Evolutionary conservation across 306 rosid genomes (phyloP).

Genomic region (Corylus americana): DNA sequence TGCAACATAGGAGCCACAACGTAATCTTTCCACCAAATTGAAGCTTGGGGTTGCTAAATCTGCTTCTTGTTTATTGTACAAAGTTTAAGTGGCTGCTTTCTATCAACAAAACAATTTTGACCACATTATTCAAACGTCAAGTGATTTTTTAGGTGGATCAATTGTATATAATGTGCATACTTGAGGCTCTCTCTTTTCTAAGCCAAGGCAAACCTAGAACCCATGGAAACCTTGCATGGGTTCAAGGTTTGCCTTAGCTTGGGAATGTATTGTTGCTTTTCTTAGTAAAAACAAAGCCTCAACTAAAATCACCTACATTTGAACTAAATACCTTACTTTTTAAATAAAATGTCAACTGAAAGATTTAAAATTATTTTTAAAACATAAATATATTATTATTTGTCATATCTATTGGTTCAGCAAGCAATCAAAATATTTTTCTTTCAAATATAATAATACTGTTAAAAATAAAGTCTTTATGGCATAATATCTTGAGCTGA

Average conservation of each 20-base stretch:
- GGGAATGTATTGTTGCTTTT: background rate
- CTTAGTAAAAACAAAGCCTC: background rate
- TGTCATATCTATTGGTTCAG: background rate
- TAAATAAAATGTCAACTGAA: background rate
- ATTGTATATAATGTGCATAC: background rate
- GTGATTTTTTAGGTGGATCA: background rate
- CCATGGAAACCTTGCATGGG: too few relatives aligned
- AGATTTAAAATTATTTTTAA: background rate
- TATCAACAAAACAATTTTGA: background rate
- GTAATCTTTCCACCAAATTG: background rate
- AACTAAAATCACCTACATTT: background rate
- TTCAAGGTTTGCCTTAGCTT: too few relatives aligned
- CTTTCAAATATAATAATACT: background rate
- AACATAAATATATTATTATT: background rate
- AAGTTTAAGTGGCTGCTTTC: background rate
- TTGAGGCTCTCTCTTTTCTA: background rate
- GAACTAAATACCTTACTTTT: background rate
- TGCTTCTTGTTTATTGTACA: background rate
- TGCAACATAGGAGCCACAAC: background rate
- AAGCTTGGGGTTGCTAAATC: background rate
- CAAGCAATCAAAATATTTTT: background rate
- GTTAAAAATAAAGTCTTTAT: too few relatives aligned
- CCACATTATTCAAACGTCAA: background rate
- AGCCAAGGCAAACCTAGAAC: too few relatives aligned
- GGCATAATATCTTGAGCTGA: too few relatives aligned